These are phyloP conservation scores for Olyra latifolia DNA, from an alignment of 176 grass and related monocot genomes.

Conservation along the genomic window DNA sequence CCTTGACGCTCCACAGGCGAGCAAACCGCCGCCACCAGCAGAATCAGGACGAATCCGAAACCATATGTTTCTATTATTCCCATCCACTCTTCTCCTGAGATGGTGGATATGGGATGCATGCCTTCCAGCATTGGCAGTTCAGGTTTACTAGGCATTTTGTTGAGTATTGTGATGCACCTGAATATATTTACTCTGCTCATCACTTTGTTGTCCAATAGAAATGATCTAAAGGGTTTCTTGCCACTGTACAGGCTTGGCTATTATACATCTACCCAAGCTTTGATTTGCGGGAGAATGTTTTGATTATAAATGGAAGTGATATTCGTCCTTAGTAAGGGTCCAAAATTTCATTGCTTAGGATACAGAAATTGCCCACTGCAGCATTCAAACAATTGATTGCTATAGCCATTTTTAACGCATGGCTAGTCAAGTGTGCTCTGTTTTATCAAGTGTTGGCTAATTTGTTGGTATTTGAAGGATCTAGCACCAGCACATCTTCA, in stretches of 20 bases:
- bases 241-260: constrained; percentile 67
- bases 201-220: neutral
- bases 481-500: neutral
- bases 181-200: constrained; percentile 4
- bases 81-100: constrained; percentile 79
- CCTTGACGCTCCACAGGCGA: no score
- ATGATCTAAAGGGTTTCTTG: constrained; percentile 19
- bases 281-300: constrained; percentile 84
- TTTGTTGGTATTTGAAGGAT: neutral
- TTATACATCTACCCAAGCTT: constrained; percentile 80
- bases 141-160: constrained; percentile 76
- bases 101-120: constrained; percentile 86
- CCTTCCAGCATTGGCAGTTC: constrained; percentile 87
- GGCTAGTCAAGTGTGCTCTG: neutral
- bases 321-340: constrained; percentile 77
- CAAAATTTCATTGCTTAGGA: constrained; percentile 19
- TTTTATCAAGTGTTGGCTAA: neutral
- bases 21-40: no score
- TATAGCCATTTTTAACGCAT: neutral
- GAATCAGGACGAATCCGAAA: no score
- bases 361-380: constrained; percentile 8
- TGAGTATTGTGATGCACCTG: neutral
- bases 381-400: neutral
- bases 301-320: constrained; percentile 88
- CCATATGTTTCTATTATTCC: constrained; percentile 94